Base-by-base conservation (phyloP, 495 filamentous ascomycete species). In the Aspergillus egyptiacus region DNA sequence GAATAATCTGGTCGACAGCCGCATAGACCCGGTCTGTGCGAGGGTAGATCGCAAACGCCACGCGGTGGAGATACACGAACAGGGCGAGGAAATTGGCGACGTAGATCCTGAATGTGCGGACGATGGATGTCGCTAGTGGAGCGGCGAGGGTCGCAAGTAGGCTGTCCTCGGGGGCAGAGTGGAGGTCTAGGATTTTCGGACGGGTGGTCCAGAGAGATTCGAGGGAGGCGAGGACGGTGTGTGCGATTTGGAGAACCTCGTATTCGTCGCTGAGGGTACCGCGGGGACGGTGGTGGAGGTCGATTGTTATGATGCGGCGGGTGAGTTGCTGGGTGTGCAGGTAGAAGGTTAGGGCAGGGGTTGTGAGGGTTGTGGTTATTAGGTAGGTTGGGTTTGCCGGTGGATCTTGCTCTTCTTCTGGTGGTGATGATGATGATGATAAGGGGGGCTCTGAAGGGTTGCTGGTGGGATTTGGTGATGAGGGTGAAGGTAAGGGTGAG, bases 21-120 rank as follows among this genome's bases (percentile, higher is more conserved):
- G 63, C 61, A 20, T 69, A 64, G 35, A 71, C 68, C 2, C 66
- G 63, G 32, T 69, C 68, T 14, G 68, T 71, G 3, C 68, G 66
- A 5, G 66, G 68, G 37, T 71, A 71, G 22, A 71, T 71, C 9
- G 63, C 66, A 46, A 71, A 71, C 11, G 68, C 68, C 9, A 71
- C 68, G 3, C 68, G 66, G 50, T 69, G 66, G 14, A 72, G 56
- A 46, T 72, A 67, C 5, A 69, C 64, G 28, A 70, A 72, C n/a
- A 63, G 66, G 5, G 68, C 62, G 6, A 72, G 57, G 47, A 72
- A 72, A 24, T 66, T 70, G 45, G 66, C 64, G 4, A 71, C 50
- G 30, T 71, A 69, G 33, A 66, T 60, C 9, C 66, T 55, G 50
- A 71, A 71, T 4, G 59, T 63, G 24, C 65, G 61, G 31, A 65